Evolutionary conservation across 2,329 filamentous ascomycete genomes (phyloP), one percentile per base, ranked within the genome.

Genomic region (Sphaceloma murrayae): DNA sequence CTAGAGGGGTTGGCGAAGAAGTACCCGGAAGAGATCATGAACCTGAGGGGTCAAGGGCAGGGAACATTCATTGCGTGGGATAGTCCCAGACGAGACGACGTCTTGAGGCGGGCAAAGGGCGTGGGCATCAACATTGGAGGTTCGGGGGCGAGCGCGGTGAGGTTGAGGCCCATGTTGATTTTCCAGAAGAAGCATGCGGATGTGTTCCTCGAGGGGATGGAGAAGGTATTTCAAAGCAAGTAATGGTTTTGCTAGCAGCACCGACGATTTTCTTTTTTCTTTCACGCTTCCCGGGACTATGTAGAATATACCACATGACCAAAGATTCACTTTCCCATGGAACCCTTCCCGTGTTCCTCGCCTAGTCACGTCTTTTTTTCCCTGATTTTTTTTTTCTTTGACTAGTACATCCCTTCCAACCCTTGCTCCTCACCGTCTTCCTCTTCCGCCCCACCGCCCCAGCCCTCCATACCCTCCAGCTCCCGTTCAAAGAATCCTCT

Each of bases 21-120:
- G 61, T 87, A 84, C 61, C 85, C 86, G 1, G 70, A 71, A 16
- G 74, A 88, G 62, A 80, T 94, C 62, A 67, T 75, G 59, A 88
- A 91, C 67, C 72, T 94, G 49, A 75, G 86, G 54, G 86, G 86
- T 42, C 84, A 89, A 69, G 82, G 80, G 34, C 80, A 82, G 67
- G 86, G 86, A 53, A 94, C 86, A 9, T 94, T 91, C 60, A 85
- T 94, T 58, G 85, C 86, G 43, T 94, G 85, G 69, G 86, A 94
- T 61, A 82, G 74, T 59, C 84, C 83, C 43, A 69, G 77, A 54
- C 72, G 85, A 49, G 85, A 93, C 59, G 75, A 80, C 58, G 82
- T 94, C 66, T 62, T 93, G 51, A 74, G 66, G 61, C 78, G 74
- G 66, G 83, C 82, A 51, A 93, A 93, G 78, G 67, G 64, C 3